Base-by-base conservation (phyloP, 495 filamentous ascomycete genomes). In the Penicillium samsonianum region DNA sequence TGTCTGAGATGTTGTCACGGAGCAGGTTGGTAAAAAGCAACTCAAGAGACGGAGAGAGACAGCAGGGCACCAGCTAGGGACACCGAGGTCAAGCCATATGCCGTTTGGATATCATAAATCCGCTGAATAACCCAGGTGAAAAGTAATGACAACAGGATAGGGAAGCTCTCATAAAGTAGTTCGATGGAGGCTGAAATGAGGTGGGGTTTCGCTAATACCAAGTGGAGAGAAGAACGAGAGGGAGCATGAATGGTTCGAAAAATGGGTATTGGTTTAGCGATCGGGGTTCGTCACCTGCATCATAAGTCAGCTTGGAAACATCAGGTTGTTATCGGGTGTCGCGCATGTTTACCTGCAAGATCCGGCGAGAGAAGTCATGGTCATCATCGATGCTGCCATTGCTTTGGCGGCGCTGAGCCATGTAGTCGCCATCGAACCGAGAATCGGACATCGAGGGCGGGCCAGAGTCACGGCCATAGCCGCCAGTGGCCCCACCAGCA, bases 311-410 rank as follows among this genome's bases (percentile, higher is more conserved):
- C 16, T 23, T 25, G 25, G 26, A 8, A 6, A 50, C 10, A 7
- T 23, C n/a, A n/a, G n/a, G n/a, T n/a, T 58, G 48, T 31, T 17
- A 48, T 17, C 26, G 2, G 17, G 6, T 17, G 37, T 22, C 6
- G n/a, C 9, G 23, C 53, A 1, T 51, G 73, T 82, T 55, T 78
- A 94, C 94, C 85, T 94, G 90, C 68, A 98, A 80, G 71, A 98
- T 96, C 67, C 89, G 88, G 72, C 94, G 84, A 56, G 94, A 97
- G 75, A 97, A 98, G 73, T 98, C 94, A 71, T 95, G 85, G 74
- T 96, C 94, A 70, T 98, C 95, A 63, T 92, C 93, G 68, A 98
- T 98, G 75, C 93, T 97, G 63, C 93, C 94, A 73, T 93, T 90
- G 73, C 94, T 98, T 77, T 93, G 86, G 71, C 94, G 84, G 67